These are phyloP conservation scores for Diaporthe nobilis DNA, from an alignment of 2,329 filamentous ascomycete genomes.

Conservation along the genomic window DNA sequence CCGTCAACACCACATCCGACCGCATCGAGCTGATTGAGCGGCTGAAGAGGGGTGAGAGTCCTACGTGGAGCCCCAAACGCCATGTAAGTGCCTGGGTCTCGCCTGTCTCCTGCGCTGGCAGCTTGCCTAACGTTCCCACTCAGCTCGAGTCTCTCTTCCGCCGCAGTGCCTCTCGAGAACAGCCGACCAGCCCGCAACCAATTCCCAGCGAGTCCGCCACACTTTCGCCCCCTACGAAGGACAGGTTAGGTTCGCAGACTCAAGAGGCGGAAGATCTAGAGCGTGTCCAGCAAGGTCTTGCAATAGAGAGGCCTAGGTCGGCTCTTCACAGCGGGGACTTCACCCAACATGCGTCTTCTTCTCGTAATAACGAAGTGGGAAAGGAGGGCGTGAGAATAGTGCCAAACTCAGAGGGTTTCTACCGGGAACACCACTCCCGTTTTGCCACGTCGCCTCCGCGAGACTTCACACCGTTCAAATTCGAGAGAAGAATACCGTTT, in stretches of 20 bases:
- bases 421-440: slow-evolving; percentile 56
- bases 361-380: slow-evolving; percentile 45
- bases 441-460: slow-evolving; percentile 70
- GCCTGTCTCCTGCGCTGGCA: not conserved
- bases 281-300: slow-evolving; percentile 67
- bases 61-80: slow-evolving; percentile 78
- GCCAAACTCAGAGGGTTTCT: slow-evolving; percentile 38
- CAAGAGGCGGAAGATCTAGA: slow-evolving; percentile 55
- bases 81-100: slow-evolving; percentile 61
- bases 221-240: slow-evolving; percentile 64
- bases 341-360: slow-evolving; percentile 58
- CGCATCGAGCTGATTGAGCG: slow-evolving; percentile 86
- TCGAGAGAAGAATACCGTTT: slow-evolving; percentile 51
- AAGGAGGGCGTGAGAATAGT: slow-evolving; percentile 34
- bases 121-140: slow-evolving; percentile 38
- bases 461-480: slow-evolving; percentile 62
- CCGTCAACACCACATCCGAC: slow-evolving; percentile 63
- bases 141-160: slow-evolving; percentile 60
- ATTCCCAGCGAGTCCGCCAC: slow-evolving; percentile 54
- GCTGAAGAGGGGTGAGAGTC: slow-evolving; percentile 84
- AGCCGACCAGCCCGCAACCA: slow-evolving; percentile 54
- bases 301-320: slow-evolving; percentile 87
- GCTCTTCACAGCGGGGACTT: slow-evolving; percentile 79
- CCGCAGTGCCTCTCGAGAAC: slow-evolving; percentile 51
- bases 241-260: slow-evolving; percentile 51